phyloP scores from a whole-genome alignment of 768 basidiomycete genomes.

The Austroboletus eburneus region DNA sequence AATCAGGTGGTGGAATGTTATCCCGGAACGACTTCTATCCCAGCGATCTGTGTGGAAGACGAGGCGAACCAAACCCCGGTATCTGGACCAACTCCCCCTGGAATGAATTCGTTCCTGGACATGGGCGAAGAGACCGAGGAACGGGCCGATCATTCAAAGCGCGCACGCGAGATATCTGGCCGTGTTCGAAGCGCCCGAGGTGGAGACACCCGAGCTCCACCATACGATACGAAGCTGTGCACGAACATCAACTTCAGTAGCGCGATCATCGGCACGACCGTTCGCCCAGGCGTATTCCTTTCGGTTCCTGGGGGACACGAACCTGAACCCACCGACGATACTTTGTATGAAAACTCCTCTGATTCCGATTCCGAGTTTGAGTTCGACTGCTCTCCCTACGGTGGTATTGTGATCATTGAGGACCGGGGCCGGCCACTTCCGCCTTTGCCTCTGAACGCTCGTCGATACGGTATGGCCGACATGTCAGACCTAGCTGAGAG shows the following conservation, averaged over 20 bases:
- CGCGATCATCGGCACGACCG: slow-evolving; percentile 12
- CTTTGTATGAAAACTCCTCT: background rate
- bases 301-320: slow-evolving; percentile 1
- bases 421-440: background rate
- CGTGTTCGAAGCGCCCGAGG: background rate
- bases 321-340: background rate
- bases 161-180: background rate
- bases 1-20: slow-evolving; percentile 14
- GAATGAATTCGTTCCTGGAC: slow-evolving; percentile 12
- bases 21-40: slow-evolving; percentile 11
- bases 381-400: background rate
- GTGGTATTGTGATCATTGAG: background rate
- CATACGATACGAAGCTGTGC: slow-evolving; percentile 11
- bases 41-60: slow-evolving; percentile 18
- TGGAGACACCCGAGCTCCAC: slow-evolving; percentile 2
- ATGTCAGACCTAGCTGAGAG: background rate
- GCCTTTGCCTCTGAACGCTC: background rate
- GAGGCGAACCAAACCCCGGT: slow-evolving; percentile 7
- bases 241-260: background rate
- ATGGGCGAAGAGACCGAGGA: background rate
- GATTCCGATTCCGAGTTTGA: background rate
- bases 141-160: background rate
- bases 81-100: slow-evolving; percentile 4
- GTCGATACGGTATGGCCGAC: slow-evolving; percentile 12
- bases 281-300: slow-evolving; percentile 10